Conservation (phyloP, 495 filamentous ascomycete genomes). For the Zalerion maritima region DNA sequence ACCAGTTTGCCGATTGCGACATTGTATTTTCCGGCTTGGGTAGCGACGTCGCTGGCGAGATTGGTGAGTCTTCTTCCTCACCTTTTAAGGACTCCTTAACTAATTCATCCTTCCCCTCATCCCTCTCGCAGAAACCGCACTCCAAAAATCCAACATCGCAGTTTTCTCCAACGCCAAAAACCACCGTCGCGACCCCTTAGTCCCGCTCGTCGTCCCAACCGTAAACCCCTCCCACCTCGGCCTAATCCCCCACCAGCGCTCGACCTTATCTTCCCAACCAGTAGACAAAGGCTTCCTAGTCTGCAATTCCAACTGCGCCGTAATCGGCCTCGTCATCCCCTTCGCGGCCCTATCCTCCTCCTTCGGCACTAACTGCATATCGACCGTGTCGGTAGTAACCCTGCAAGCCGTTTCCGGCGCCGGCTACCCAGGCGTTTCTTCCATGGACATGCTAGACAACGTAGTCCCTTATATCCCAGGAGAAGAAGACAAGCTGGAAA, state of each 20-base stretch:
- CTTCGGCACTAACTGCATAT: conserved; percentile 62
- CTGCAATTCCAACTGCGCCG: conserved; percentile 84
- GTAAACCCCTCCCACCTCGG: conserved; percentile 69
- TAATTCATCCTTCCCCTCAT: neutral
- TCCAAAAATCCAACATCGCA: conserved; percentile 59
- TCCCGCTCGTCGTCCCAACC: conserved; percentile 75
- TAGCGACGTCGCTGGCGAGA: conserved; percentile 66
- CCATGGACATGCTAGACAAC: conserved; percentile 62
- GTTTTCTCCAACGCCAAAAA: conserved; percentile 89
- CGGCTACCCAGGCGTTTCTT: conserved; percentile 76
- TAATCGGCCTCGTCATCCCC: conserved; percentile 80
- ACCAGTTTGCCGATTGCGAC: conserved; percentile 67
- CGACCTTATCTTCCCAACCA: conserved; percentile 42
- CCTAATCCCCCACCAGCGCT: conserved; percentile 62
- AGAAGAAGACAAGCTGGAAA: conserved; percentile 80
- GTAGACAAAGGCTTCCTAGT: conserved; percentile 68
- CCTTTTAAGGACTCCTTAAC: conserved; percentile 2
- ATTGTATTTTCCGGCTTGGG: conserved; percentile 83
- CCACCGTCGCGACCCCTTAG: conserved; percentile 65
- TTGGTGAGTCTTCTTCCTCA: conserved; percentile 33
- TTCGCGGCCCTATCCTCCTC: conserved; percentile 65
- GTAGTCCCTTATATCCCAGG: conserved; percentile 77
- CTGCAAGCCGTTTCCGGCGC: conserved; percentile 77
- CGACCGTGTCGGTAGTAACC: conserved; percentile 68
- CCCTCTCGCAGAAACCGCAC: conserved; percentile 48